Base-by-base conservation (phyloP, 805 yeast genomes). In the Isabelozyma gotoi region DNA sequence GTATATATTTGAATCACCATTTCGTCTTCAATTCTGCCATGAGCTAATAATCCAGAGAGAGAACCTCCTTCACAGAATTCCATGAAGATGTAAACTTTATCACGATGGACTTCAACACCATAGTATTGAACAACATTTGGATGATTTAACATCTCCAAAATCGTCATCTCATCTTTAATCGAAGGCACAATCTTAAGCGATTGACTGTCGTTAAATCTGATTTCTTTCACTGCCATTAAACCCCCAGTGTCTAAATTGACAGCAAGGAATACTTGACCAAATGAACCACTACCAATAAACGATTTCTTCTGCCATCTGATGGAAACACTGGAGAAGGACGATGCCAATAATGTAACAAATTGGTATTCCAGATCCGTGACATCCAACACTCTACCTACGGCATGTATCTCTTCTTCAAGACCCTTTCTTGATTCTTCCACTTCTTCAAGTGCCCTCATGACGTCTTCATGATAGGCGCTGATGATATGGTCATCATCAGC, bases 1-100 rank as follows among this genome's bases (percentile, higher is more conserved):
- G 97, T 81, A 60, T 91, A 92, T 20, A 91, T 85, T 62, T 90
- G 96, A 21, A 89, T 83, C 6, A 94, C 94, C 63, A 87, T 77
- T 60, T 94, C 99, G 63, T 94, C 98, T 60, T 90, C 97, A 54
- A 94, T 90, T 47, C 97, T 73, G 7, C 99, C 98, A 60, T 90
- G 94, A 44, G 88, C 90, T 47, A 94, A 73, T 37, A 91, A 68
- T 5, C 87, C 81, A 0, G 96, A 89, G 45, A 94, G 71, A 0
- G 98, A 91, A 1, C 98, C 98, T 33, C 97, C 91, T 54, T 91
- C 95, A 71, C 99, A 94, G 66, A 80, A 91, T 65, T 94, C 99
- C 99, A 94, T 94, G 62, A 94, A 94, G 24, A 94, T 84, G 62
- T 89, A 91, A 14, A 94, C 97, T 50, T 88, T 81, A 63, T 94